These are phyloP conservation scores for Endogone sp. DNA, from an alignment of 192 early-diverging fungal genomes.

Conservation along the genomic window DNA sequence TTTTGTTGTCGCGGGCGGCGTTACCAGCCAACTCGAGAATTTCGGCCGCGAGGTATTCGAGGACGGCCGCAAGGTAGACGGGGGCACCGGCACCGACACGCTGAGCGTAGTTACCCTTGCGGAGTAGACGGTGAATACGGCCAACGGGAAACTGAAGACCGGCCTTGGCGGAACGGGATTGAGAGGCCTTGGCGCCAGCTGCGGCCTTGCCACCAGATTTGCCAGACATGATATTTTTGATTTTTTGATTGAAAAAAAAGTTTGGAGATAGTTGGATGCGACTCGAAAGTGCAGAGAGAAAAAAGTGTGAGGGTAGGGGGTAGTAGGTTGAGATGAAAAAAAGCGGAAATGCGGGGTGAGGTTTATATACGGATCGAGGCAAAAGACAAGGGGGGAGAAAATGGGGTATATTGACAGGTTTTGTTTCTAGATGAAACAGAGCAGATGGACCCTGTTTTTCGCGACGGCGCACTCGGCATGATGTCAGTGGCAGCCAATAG, in stretches of 20 bases:
- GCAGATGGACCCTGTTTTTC: too few species aligned
- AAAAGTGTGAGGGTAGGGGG: too few species aligned
- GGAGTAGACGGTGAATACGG: conserved; percentile 84
- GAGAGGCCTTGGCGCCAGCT: conserved; percentile 47
- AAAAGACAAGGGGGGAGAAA: neutral
- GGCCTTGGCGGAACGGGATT: conserved; percentile 77
- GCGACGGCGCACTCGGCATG: too few species aligned
- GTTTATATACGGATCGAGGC: conserved; percentile 4
- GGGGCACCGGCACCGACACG: conserved; percentile 87
- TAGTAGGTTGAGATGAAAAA: neutral
- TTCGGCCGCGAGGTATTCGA: conserved; percentile 90
- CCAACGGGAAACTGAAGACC: conserved; percentile 92
- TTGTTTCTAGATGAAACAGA: too few species aligned
- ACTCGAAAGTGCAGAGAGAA: conserved; percentile 11
- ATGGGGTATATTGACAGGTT: neutral
- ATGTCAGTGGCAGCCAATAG: too few species aligned
- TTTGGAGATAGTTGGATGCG: conserved; percentile 7
- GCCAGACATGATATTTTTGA: conserved; percentile 67
- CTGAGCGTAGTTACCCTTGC: conserved; percentile 84
- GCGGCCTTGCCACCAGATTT: conserved; percentile 75
- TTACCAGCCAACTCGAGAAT: conserved; percentile 90
- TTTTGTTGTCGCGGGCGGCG: conserved; percentile 90
- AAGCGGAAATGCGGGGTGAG: neutral
- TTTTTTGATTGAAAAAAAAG: conserved; percentile 2
- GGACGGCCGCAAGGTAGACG: conserved; percentile 88